Evolutionary conservation across 306 rosid genomes (phyloP), one percentile per base, ranked within the genome.

Genomic region (Cucumis hystrix): DNA sequence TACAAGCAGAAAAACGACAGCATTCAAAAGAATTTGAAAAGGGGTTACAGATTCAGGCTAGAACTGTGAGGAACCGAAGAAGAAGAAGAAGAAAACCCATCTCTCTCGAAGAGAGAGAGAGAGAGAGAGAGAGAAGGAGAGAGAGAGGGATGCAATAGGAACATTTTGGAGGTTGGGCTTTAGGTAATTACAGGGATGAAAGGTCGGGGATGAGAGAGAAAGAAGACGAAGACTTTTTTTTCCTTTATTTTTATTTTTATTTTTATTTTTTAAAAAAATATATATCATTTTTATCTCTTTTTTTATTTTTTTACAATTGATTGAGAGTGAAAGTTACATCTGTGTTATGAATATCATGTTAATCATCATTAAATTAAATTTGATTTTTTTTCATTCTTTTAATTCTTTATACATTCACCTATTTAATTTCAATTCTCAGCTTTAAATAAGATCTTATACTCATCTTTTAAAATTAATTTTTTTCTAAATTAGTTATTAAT

Each of bases 21-120:
- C 63, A 52, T 54, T 74, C 13, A 6, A 37, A 37, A 15, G 6
- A 75, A 75, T 57, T 57, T 57, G 13, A 43, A 14, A 8, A 49
- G 59, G 59, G 59, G 76, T 21, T 45, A 69, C 12, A 13, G 23
- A 68, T 21, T 45, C 76, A 49, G 11, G 76, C 57, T 8, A 9
- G 13, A 21, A 71, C 37, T 33, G 7, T 25, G 59, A 25, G 4
- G 7, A 43, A 43, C 37, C 75, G 49, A 6, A 3, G 58, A 63
- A 30, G 59, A 62, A 45, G 58, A 11, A 59, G 58, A 77, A 51
- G 57, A 60, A 10, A 8, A 64, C 39, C 80, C 75, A 78, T 52
- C 80, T 78, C 80, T 78, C 80, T 78, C 80, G 64, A 4, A 25
- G 72, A 77, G 80, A 77, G 80, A 62, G 60, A 75, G 65, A 77